These are phyloP conservation scores for Trichophyton schoenleinii DNA, from an alignment of 2,329 filamentous ascomycete species.

Conservation along the genomic window DNA sequence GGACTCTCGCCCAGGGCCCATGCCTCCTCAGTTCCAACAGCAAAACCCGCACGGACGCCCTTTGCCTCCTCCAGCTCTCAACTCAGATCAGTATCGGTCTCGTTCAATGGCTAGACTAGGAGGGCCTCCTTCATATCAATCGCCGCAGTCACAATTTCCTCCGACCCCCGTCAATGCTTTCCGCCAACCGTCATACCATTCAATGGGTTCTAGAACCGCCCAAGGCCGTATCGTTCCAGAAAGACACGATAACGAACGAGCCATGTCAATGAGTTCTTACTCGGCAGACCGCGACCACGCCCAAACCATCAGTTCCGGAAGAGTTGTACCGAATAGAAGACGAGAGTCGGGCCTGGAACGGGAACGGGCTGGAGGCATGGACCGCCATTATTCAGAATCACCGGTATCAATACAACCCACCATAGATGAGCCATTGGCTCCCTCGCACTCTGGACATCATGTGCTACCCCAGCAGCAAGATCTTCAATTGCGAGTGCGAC, in stretches of 20 bases:
- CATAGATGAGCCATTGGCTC: conserved; percentile 6
- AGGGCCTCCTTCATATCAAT: conserved; percentile 60
- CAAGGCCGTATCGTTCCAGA: conserved; percentile 87
- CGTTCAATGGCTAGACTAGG: conserved; percentile 73
- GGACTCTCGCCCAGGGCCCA: conserved; percentile 45
- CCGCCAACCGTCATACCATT: conserved; percentile 62
- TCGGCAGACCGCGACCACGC: conserved; percentile 61
- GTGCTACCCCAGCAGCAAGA: conserved; percentile 11
- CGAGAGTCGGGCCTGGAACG: conserved; percentile 39
- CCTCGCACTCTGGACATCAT: conserved; percentile 2
- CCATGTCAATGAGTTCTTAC: conserved; percentile 91
- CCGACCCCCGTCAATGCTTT: conserved; percentile 61
- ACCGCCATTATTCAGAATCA: conserved; percentile 24
- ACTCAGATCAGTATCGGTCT: conserved; percentile 78
- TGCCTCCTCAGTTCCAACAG: conserved; percentile 42
- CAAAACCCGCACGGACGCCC: conserved; percentile 47
- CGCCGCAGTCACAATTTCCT: conserved; percentile 46
- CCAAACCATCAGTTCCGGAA: conserved; percentile 77
- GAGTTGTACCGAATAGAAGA: conserved; percentile 70
- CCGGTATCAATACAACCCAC: conserved; percentile 40
- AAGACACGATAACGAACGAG: conserved; percentile 79
- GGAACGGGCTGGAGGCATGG: conserved; percentile 16
- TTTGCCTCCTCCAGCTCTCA: conserved; percentile 58
- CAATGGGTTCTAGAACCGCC: conserved; percentile 61
- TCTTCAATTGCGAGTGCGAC: conserved; percentile 22